phyloP scores from a whole-genome alignment of 2,329 filamentous ascomycete species.

The Neonectria neomacrospora region DNA sequence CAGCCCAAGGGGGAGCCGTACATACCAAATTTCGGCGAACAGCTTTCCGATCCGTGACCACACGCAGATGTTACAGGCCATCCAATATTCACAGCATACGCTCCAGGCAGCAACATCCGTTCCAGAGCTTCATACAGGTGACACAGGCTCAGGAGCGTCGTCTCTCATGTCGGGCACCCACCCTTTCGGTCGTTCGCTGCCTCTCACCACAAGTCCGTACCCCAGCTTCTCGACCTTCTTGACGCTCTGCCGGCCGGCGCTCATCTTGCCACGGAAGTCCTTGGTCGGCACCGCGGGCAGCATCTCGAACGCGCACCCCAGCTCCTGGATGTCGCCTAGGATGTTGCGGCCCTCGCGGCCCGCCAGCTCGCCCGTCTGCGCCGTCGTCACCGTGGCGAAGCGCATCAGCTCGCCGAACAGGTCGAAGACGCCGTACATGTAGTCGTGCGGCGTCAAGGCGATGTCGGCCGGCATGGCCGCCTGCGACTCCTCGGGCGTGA shows the following conservation, averaged over 20 bases:
- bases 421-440: constrained; percentile 91
- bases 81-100: not conserved
- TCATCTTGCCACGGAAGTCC: constrained; percentile 80
- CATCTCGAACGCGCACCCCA: constrained; percentile 81
- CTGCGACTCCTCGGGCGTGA: constrained; percentile 72
- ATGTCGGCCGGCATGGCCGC: constrained; percentile 64
- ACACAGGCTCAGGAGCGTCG: constrained; percentile 46
- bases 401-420: constrained; percentile 97
- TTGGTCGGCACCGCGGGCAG: constrained; percentile 68
- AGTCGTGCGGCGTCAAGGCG: constrained; percentile 81
- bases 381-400: constrained; percentile 90
- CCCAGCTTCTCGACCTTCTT: constrained; percentile 92
- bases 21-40: not conserved
- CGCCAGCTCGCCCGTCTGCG: constrained; percentile 71
- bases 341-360: constrained; percentile 65
- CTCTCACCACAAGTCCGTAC: constrained; percentile 88
- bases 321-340: constrained; percentile 80
- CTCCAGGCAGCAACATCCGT: not conserved
- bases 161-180: constrained; percentile 84
- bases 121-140: constrained; percentile 30
- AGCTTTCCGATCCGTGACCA: not conserved
- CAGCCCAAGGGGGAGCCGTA: not conserved
- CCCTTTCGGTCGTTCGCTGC: constrained; percentile 87
- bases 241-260: constrained; percentile 87
- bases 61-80: not conserved